Conservation (phyloP, 805 yeast genomes). For the Candida sanyiensis region DNA sequence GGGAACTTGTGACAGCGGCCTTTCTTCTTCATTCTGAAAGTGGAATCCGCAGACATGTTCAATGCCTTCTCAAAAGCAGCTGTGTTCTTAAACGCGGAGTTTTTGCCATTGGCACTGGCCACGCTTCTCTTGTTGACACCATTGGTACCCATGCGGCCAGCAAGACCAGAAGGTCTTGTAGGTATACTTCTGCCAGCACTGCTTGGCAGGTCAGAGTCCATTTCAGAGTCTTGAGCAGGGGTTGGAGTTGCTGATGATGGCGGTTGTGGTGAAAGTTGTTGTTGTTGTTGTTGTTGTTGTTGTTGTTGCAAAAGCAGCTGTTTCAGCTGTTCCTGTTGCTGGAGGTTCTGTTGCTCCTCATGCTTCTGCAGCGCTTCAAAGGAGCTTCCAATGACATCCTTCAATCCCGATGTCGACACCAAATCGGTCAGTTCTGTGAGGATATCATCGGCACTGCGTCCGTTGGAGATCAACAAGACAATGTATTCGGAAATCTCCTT, state of each 20-base stretch:
- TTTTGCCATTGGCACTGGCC: conserved; percentile 7
- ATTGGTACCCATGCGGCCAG: conserved; percentile 7
- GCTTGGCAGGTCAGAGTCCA: conserved; percentile 4
- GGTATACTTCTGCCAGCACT: conserved; percentile 9
- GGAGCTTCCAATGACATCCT: conserved; percentile 49
- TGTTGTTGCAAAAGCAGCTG: conserved; percentile 3
- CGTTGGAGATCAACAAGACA: conserved; percentile 62
- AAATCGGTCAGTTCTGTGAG: conserved; percentile 54
- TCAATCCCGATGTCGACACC: conserved; percentile 57
- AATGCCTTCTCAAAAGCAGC: conserved; percentile 35
- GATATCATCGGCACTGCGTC: conserved; percentile 56
- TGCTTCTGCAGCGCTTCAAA: conserved; percentile 43
- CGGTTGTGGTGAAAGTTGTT: conserved; percentile 4
- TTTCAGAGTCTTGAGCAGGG: background rate
- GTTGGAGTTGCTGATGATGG: background rate
- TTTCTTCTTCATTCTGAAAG: conserved; percentile 42
- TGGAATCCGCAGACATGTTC: conserved; percentile 30
- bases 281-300: conserved; percentile 3
- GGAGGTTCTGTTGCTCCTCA: conserved; percentile 9
- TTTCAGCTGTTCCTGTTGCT: conserved; percentile 5
- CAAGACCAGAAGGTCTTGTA: conserved; percentile 9
- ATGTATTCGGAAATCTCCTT: conserved; percentile 69
- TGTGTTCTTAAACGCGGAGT: conserved; percentile 25
- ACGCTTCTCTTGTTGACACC: conserved; percentile 9
- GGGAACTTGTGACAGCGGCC: conserved; percentile 72